Evolutionary conservation across 2,329 filamentous ascomycete species (phyloP).

Genomic region (Fusarium goolgardi): DNA sequence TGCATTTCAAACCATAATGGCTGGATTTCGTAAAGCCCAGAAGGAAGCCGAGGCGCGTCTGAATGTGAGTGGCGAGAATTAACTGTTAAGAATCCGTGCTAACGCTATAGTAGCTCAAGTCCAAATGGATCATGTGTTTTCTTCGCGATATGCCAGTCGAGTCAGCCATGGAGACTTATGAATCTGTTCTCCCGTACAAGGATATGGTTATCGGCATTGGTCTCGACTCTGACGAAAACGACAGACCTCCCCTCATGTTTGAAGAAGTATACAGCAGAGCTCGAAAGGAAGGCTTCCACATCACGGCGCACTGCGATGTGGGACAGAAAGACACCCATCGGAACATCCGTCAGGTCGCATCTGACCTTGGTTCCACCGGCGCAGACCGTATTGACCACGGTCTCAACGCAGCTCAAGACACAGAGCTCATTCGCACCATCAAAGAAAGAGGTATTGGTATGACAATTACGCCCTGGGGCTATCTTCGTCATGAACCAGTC

Average conservation of each 20-base stretch:
- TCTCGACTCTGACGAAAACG: constrained; percentile 59
- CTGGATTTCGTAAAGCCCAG: constrained; percentile 70
- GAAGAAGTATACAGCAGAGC: constrained; percentile 54
- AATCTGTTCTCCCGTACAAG: constrained; percentile 52
- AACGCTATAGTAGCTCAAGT: constrained; percentile 42
- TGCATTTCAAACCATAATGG: constrained; percentile 68
- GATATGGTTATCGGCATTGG: constrained; percentile 59
- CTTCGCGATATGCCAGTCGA: constrained; percentile 76
- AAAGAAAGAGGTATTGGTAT: constrained; percentile 68
- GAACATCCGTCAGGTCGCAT: constrained; percentile 60
- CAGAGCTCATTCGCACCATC: constrained; percentile 66
- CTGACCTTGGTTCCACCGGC: constrained; percentile 68
- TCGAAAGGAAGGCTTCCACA: constrained; percentile 55
- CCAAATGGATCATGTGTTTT: constrained; percentile 76
- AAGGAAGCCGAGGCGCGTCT: constrained; percentile 59
- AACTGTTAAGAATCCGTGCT: fast-evolving
- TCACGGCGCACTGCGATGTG: constrained; percentile 64
- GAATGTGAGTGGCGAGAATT: neutral
- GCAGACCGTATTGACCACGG: constrained; percentile 79
- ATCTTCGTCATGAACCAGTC: constrained; percentile 31
- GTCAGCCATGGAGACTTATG: constrained; percentile 73
- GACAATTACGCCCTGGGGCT: constrained; percentile 70
- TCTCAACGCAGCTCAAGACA: constrained; percentile 70
- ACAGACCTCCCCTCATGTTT: constrained; percentile 59
- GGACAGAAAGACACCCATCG: constrained; percentile 59